Evolutionary conservation across 306 rosid species (phyloP), one percentile per base, ranked within the genome.

Genomic region (Herpetospermum pedunculosum): DNA sequence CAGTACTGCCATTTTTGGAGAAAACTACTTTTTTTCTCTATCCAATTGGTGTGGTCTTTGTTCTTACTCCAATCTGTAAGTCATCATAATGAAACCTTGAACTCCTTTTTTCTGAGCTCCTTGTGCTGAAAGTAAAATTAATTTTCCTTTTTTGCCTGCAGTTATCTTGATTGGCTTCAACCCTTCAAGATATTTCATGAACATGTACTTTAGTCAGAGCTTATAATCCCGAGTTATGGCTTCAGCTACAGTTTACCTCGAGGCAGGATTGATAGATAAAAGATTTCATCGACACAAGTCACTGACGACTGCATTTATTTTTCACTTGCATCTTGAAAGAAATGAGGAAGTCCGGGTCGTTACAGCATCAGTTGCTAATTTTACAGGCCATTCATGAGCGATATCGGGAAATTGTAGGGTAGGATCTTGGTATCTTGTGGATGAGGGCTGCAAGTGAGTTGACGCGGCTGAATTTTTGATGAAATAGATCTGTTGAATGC

Each of bases 31-130:
- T 95, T 77, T 95, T 95, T 76, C 88, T 95, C 65, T 95, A 89
- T 75, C 99, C 99, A 63, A 95, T 95, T 54, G 96, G 99, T 28
- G 81, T 83, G 59, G 92, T 89, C 70, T 85, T 95, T 71, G 89
- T 91, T 81, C 96, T 95, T 57, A 89, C 99, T 77, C 97, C 99
- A 10, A 89, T 95, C 77, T 88, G 99, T 95, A 89, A 95, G 99
- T 85, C 80, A 72, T 85, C 80, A 72, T 73, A 71, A 79, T 38
- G 37, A 21, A 76, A 78, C 67, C 52, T 68, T 26, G 19, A 47
- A 48, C 75, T 58, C 82, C 70, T 70, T 72, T n/a, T 47, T 21
- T 80, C 62, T 48, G 4, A 78, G 41, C 76, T 74, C n/a, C n/a
- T 62, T 18, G 60, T 49, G 23, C 81, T 86, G 60, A 83, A 71